Conservation (phyloP, 2,329 filamentous ascomycete species). For the Colletotrichum eleusines region DNA sequence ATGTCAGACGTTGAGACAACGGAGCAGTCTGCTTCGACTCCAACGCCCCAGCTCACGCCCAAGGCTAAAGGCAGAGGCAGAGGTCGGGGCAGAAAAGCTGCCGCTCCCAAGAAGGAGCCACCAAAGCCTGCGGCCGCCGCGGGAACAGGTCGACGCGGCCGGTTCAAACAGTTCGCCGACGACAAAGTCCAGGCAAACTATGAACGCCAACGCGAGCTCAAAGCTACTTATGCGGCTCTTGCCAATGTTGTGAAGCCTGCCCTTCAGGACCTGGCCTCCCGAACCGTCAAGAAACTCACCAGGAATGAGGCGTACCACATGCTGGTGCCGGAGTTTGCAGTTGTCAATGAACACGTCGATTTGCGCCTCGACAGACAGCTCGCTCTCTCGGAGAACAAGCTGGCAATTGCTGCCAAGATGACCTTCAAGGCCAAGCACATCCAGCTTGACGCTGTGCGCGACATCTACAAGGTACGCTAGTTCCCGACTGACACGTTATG, state of each 20-base stretch:
- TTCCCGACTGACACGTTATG: constrained; percentile 36
- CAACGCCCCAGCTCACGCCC: constrained; percentile 42
- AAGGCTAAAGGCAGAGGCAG: constrained; percentile 44
- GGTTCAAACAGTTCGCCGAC: constrained; percentile 68
- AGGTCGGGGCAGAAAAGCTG: constrained; percentile 41
- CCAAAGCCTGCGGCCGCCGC: constrained; percentile 54
- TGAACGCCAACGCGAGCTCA: constrained; percentile 75
- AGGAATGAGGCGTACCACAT: constrained; percentile 65
- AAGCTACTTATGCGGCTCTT: constrained; percentile 73
- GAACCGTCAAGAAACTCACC: constrained; percentile 68
- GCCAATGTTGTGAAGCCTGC: constrained; percentile 73
- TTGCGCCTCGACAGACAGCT: constrained; percentile 49
- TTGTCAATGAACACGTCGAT: constrained; percentile 63
- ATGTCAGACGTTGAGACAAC: constrained; percentile 43
- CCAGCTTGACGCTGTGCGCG: constrained; percentile 50
- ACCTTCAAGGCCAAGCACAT: constrained; percentile 56
- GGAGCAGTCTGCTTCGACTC: constrained; percentile 41
- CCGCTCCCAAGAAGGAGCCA: constrained; percentile 42
- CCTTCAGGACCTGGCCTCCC: constrained; percentile 73
- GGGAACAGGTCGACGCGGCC: constrained; percentile 58
- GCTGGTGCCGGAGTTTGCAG: constrained; percentile 64
- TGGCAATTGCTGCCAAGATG: constrained; percentile 44
- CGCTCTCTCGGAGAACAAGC: constrained; percentile 49
- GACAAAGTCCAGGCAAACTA: constrained; percentile 68
- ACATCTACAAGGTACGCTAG: constrained; percentile 55